Evolutionary conservation across 768 basidiomycete genomes (phyloP).

Genomic region (Mycena polygramma): DNA sequence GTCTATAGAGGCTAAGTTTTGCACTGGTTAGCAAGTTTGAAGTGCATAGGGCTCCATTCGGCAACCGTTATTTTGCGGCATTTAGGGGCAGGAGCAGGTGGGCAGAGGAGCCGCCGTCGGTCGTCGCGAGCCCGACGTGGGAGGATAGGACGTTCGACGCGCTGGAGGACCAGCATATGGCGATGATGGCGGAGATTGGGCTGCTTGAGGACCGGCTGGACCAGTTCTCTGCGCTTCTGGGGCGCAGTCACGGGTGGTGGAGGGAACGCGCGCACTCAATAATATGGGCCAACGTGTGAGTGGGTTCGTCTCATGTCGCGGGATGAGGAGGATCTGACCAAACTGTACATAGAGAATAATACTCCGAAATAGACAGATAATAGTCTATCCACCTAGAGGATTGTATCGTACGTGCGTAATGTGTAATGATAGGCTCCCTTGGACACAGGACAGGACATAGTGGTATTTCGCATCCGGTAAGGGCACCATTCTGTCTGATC

Average conservation of each 20-base stretch:
- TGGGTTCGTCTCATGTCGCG: not conserved
- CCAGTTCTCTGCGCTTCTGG: conserved; percentile 34
- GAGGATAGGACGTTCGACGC: conserved; percentile 48
- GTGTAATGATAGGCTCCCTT: conserved; percentile 6
- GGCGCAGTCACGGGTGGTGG: conserved; percentile 8
- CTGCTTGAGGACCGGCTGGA: conserved; percentile 58
- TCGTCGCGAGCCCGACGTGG: conserved; percentile 25
- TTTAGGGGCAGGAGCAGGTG: not conserved
- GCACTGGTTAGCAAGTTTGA: no score
- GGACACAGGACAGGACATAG: no score
- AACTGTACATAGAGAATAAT: not conserved
- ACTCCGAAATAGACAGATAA: not conserved
- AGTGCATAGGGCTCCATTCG: no score
- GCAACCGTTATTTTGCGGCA: no score
- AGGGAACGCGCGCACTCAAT: not conserved
- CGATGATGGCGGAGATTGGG: conserved; percentile 59
- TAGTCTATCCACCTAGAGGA: conserved; percentile 16
- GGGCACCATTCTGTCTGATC: not conserved
- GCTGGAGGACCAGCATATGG: conserved; percentile 57
- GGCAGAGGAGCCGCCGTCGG: conserved; percentile 4
- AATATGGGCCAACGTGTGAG: not conserved
- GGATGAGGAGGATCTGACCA: not conserved
- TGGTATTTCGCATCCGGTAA: no score
- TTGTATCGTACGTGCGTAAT: conserved; percentile 6
- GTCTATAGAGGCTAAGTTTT: no score